A percentile compares a stretch with the other conserved stretches of the same genome.
Evolutionary conservation across 331 rosid species (phyloP).

Genomic region (Rosa hybrid): DNA sequence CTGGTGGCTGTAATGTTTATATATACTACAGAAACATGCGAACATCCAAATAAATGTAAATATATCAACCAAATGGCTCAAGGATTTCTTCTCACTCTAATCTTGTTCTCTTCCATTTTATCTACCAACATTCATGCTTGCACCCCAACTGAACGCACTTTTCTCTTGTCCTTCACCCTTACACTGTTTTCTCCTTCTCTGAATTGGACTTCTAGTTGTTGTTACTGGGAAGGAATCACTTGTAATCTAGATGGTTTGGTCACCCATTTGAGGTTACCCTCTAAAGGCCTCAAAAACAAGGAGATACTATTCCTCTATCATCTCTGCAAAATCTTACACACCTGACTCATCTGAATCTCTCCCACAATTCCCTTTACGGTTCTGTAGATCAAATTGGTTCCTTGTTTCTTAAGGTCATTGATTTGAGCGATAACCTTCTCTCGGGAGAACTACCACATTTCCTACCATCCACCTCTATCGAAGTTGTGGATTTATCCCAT

Average conservation of each 20-base stretch:
- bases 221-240: no score
- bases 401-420: neutral
- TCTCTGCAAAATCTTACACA: no score
- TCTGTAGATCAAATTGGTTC: neutral
- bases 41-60: no score
- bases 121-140: neutral
- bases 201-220: no score
- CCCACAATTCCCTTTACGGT: neutral
- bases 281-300: no score
- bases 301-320: no score
- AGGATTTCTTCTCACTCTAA: neutral
- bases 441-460: neutral
- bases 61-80: neutral
- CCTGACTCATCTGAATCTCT: no score
- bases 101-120: neutral
- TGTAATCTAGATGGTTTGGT: no score
- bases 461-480: neutral
- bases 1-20: neutral
- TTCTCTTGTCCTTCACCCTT: no score
- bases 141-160: neutral
- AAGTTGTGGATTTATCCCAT: neutral
- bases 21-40: neutral
- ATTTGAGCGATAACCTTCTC: constrained; percentile 7
- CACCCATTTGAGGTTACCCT: no score
- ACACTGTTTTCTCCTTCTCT: no score